These are phyloP conservation scores for Lentithecium fluviatile DNA, from an alignment of 495 filamentous ascomycete genomes.

Conservation along the genomic window DNA sequence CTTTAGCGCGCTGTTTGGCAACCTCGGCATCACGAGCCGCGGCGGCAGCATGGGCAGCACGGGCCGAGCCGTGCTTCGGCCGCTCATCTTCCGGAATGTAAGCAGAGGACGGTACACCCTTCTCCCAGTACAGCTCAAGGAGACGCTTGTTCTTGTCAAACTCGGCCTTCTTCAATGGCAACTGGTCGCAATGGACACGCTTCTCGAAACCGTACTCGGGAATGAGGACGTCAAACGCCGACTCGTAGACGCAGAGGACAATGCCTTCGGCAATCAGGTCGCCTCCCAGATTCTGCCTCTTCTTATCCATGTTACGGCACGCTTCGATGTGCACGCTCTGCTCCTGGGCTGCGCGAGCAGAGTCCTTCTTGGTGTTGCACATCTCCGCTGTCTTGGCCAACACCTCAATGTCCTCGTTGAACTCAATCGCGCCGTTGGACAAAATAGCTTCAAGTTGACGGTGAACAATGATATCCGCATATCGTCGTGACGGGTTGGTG, in stretches of 20 bases:
- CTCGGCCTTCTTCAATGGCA: conserved; percentile 97
- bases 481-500: conserved; percentile 91
- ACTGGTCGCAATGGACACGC: conserved; percentile 96
- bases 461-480: conserved; percentile 92
- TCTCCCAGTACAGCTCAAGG: conserved; percentile 98
- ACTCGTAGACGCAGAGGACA: conserved; percentile 96
- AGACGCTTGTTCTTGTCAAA: conserved; percentile 93
- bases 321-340: conserved; percentile 98
- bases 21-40: conserved; percentile 77
- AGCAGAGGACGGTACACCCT: conserved; percentile 92
- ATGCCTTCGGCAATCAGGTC: conserved; percentile 97
- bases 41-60: conserved; percentile 69
- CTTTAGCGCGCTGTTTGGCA: conserved; percentile 72
- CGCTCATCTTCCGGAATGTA: conserved; percentile 97
- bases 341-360: conserved; percentile 93
- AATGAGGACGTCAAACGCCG: conserved; percentile 96
- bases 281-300: conserved; percentile 76
- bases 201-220: conserved; percentile 99
- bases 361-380: conserved; percentile 99
- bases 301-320: conserved; percentile 90
- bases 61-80: conserved; percentile 70
- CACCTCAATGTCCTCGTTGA: conserved; percentile 82
- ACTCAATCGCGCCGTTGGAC: conserved; percentile 78
- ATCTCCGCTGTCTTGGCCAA: conserved; percentile 90
- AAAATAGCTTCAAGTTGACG: conserved; percentile 88